phyloP scores from a whole-genome alignment of 441 rosid species.

The Adansonia rubrostipa region DNA sequence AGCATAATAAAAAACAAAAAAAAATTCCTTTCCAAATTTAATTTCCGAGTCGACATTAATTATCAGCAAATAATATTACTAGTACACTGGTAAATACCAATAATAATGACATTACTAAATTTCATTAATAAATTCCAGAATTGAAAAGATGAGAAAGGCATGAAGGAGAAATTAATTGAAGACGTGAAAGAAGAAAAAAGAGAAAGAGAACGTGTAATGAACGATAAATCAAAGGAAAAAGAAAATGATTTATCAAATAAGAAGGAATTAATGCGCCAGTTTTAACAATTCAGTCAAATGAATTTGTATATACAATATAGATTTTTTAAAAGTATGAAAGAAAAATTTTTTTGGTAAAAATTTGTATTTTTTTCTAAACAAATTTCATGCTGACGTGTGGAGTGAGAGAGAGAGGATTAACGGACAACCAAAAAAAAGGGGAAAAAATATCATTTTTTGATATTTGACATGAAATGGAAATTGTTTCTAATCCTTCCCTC shows the following conservation, averaged over 20 bases:
- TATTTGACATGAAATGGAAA: neutral
- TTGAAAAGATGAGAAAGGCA: neutral
- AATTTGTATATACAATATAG: too few relatives aligned
- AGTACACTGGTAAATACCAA: neutral
- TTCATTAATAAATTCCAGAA: neutral
- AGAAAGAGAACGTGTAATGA: neutral
- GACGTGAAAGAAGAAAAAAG: neutral
- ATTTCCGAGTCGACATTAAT: neutral
- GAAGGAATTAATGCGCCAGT: neutral
- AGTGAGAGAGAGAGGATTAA: too few relatives aligned
- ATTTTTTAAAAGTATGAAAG: neutral
- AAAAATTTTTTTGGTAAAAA: too few relatives aligned
- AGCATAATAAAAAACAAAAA: neutral
- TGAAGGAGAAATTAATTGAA: neutral
- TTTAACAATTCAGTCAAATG: neutral
- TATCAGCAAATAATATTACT: neutral
- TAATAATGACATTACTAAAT: neutral
- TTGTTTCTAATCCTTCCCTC: constrained; percentile 18
- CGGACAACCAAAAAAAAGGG: neutral
- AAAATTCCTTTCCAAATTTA: neutral
- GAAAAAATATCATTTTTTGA: neutral
- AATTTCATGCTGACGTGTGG: neutral
- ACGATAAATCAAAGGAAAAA: neutral
- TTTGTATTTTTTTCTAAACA: neutral
- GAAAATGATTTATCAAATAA: neutral